phyloP scores from a whole-genome alignment of 371 early-diverging fungal species.

The Vittaforma corneae region DNA sequence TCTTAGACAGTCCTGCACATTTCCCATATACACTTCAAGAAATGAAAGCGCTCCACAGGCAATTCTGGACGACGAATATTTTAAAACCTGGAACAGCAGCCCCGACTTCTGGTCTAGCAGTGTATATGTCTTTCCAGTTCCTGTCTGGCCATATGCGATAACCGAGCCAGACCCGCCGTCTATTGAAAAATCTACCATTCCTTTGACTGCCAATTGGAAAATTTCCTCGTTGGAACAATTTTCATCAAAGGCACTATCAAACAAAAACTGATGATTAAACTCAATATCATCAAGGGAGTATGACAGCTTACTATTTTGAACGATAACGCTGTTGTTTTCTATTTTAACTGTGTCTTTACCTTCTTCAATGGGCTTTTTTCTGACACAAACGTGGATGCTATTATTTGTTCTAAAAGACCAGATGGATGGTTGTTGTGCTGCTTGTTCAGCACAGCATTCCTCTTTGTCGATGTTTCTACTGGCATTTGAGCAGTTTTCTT shows the following conservation, averaged over 20 bases:
- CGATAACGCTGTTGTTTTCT: slow-evolving; percentile 28
- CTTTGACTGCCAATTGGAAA: slow-evolving; percentile 74
- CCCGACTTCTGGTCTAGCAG: slow-evolving; percentile 64
- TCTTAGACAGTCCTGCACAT: slow-evolving; percentile 31
- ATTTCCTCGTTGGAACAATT: slow-evolving; percentile 69
- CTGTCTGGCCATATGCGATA: slow-evolving; percentile 96
- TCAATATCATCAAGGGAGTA: slow-evolving; percentile 76
- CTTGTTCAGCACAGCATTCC: no score
- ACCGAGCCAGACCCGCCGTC: slow-evolving; percentile 87
- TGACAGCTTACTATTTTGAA: slow-evolving; percentile 63
- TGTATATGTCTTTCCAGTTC: slow-evolving; percentile 92
- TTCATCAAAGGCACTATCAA: slow-evolving; percentile 85
- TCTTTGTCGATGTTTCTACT: no score
- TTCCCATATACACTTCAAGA: slow-evolving; percentile 41
- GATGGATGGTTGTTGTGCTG: no score
- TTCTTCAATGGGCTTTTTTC: no score
- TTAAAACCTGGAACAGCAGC: slow-evolving; percentile 44
- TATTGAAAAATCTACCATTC: slow-evolving; percentile 80
- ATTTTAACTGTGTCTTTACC: no score
- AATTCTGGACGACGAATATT: slow-evolving; percentile 47
- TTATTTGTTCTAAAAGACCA: no score
- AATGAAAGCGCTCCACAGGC: slow-evolving; percentile 18
- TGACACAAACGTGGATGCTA: no score
- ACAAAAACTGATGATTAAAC: slow-evolving; percentile 78
- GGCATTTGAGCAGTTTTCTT: no score